Conservation (phyloP, 1,284 basidiomycete species). For the Heterobasidion parviporum region DNA sequence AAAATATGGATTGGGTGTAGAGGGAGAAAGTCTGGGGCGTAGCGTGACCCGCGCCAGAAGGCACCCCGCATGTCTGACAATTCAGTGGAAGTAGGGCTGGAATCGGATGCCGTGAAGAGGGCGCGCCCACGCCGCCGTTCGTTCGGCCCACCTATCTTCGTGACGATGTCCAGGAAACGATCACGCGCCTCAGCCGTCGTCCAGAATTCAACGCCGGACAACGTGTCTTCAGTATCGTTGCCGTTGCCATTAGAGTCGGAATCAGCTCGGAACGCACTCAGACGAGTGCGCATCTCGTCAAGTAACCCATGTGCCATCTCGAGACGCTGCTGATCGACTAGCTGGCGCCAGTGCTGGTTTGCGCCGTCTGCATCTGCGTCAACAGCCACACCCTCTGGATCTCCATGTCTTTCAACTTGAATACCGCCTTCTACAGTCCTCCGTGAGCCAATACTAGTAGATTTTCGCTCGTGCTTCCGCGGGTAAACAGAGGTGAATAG, state of each 20-base stretch:
- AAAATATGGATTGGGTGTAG: slow-evolving; percentile 44
- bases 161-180: slow-evolving; percentile 60
- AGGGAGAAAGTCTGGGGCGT: slow-evolving; percentile 38
- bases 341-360: slow-evolving; percentile 47
- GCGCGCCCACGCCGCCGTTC: slow-evolving; percentile 54
- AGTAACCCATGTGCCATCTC: slow-evolving; percentile 66
- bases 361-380: slow-evolving; percentile 22
- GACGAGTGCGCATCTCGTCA: slow-evolving; percentile 48
- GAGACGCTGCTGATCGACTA: slow-evolving; percentile 58
- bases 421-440: no score
- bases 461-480: no score
- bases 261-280: slow-evolving; percentile 14
- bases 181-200: slow-evolving; percentile 67
- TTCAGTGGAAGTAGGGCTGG: slow-evolving; percentile 5
- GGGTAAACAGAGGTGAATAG: slow-evolving; percentile 33
- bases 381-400: slow-evolving; percentile 17
- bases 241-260: background rate
- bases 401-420: slow-evolving; percentile 5
- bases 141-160: slow-evolving; percentile 59
- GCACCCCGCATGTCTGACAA: slow-evolving; percentile 25
- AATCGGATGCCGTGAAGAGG: slow-evolving; percentile 31
- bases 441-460: no score
- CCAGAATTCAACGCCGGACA: slow-evolving; percentile 54
- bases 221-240: background rate
- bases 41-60: slow-evolving; percentile 64